A percentile compares a stretch with the other conserved stretches of the same genome.
Evolutionary conservation across 1,284 basidiomycete genomes (phyloP).

Genomic region (Sporisorium reilianum): DNA sequence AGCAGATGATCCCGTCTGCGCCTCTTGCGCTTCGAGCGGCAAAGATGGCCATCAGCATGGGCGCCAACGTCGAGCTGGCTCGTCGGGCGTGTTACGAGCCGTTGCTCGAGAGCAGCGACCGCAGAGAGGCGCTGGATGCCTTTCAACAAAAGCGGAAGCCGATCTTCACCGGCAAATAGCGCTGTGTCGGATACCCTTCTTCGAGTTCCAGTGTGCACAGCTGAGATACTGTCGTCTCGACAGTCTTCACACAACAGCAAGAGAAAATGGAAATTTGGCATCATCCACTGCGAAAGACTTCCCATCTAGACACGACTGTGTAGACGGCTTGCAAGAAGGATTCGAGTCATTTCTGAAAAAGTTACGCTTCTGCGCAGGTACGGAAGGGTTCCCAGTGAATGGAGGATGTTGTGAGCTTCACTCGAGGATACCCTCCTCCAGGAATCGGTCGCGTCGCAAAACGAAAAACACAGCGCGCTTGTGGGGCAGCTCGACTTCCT

Average conservation of each 20-base stretch:
- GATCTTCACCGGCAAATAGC: conserved; percentile 17
- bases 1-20: conserved; percentile 72
- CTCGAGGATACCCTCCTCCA: conserved; percentile 43
- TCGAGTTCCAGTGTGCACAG: no score
- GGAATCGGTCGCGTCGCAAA: conserved; percentile 43
- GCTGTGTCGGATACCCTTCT: no score
- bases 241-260: no score
- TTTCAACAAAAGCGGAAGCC: conserved; percentile 35
- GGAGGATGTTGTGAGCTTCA: neutral
- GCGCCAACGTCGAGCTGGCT: conserved; percentile 23
- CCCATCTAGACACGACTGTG: no score
- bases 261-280: no score
- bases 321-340: no score
- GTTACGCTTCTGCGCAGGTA: neutral
- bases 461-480: conserved; percentile 44
- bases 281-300: no score
- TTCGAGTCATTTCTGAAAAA: neutral
- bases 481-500: conserved; percentile 49
- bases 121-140: conserved; percentile 28
- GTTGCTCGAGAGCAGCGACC: conserved; percentile 20
- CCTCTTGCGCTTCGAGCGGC: conserved; percentile 88
- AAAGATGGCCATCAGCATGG: conserved; percentile 78
- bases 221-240: no score
- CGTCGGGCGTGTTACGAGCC: conserved; percentile 30
- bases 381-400: neutral